A percentile compares a stretch with the other conserved stretches of the same genome.
These are phyloP conservation scores for Zymoseptoria crescenta DNA, from an alignment of 2,329 filamentous ascomycete genomes.

Conservation along the genomic window DNA sequence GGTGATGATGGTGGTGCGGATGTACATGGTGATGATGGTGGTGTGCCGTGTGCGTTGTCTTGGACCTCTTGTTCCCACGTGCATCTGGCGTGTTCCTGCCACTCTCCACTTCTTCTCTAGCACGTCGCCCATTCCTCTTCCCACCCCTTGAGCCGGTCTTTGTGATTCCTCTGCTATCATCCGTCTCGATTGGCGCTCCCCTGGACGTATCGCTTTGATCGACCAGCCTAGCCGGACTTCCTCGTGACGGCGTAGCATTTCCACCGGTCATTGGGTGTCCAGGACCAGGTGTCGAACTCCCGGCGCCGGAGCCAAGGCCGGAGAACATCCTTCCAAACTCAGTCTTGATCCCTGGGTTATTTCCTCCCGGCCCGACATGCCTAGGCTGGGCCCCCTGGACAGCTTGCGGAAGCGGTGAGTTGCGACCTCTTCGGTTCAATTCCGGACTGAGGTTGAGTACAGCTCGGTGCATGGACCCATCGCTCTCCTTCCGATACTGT, in stretches of 20 bases:
- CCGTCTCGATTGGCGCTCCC: slow-evolving; percentile 26
- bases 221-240: slow-evolving; percentile 23
- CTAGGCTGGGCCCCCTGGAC: slow-evolving; percentile 86
- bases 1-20: slow-evolving; percentile 43
- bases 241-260: slow-evolving; percentile 45
- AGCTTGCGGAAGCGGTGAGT: slow-evolving; percentile 84
- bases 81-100: slow-evolving; percentile 25
- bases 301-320: slow-evolving; percentile 70
- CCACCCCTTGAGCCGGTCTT: slow-evolving; percentile 36
- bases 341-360: slow-evolving; percentile 78
- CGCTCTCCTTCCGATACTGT: slow-evolving; percentile 38
- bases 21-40: slow-evolving; percentile 53
- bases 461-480: slow-evolving; percentile 45
- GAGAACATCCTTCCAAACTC: slow-evolving; percentile 94
- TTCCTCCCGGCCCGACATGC: slow-evolving; percentile 66
- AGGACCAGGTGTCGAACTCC: slow-evolving; percentile 42
- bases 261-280: slow-evolving; percentile 41
- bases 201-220: slow-evolving; percentile 24
- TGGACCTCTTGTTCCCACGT: slow-evolving; percentile 60
- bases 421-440: slow-evolving; percentile 70
- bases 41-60: slow-evolving; percentile 42
- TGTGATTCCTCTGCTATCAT: slow-evolving; percentile 34
- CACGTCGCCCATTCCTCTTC: slow-evolving; percentile 54
- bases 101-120: slow-evolving; percentile 61
- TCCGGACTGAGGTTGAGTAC: slow-evolving; percentile 67